Base-by-base conservation (phyloP, 1,139 yeast species). In the Meyerozyma carpophila region DNA sequence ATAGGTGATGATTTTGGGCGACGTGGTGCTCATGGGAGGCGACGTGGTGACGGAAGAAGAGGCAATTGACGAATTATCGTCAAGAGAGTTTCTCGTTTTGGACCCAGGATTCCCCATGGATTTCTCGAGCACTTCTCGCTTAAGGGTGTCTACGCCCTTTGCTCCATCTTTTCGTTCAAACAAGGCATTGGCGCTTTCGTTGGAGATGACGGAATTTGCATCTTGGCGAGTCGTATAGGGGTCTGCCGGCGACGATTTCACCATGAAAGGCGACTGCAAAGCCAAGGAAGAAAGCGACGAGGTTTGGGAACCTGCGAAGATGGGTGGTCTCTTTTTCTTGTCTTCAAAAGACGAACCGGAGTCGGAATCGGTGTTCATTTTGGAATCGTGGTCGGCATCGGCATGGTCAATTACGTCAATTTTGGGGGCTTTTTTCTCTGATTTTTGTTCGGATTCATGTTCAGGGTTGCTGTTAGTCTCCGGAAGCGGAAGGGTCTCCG, bases 211-310 rank as follows among this genome's bases (percentile, higher is more conserved):
- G n/a, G 73, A 67, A 44, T 53, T 67, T 11, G 77, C 78, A 51
- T 80, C 84, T 38, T 78, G 73, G 43, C 60, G 73, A 0, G 86
- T 81, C 2, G 82, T 77, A 41, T 70, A 75, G 0, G 87, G 85
- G 47, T 75, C 66, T 0, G 85, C 84, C 0, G 84, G 84, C 0
- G 71, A 59, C 3, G 82, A 66, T 51, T 79, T 79, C 37, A 57
- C 61, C 38, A 64, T 43, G 44, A 68, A 67, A 9, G 73, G 68
- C 4, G 73, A 64, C 46, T 67, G 73, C 13, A 71, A 54, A 4
- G 68, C 58, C 11, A 55, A 44, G 3, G 71, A 57, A 1, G 70
- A 59, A 21, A 54, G 44, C 8, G 66, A 59, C 10, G 64, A 56
- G 10, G 25, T 25, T 2, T 34, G 37, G 5, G 37, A 34, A 9